Percentiles rank a stretch among this genome's conserved stretches.
Evolutionary conservation across 2,329 filamentous ascomycete species (phyloP).

Genomic region (Epichloe sibirici): DNA sequence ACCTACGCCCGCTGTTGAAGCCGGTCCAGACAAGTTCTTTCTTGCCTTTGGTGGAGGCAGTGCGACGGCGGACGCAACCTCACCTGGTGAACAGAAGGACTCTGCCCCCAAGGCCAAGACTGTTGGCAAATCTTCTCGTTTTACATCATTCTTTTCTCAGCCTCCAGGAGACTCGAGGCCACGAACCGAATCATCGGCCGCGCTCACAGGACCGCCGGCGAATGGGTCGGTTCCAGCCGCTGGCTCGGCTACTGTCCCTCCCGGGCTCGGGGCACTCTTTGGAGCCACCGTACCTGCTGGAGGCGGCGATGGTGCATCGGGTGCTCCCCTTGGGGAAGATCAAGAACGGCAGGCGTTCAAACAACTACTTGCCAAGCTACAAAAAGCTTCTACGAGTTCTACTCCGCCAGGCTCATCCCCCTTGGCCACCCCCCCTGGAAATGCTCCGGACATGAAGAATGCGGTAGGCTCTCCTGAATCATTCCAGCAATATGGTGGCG

Average conservation of each 20-base stretch:
- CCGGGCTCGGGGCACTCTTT: conserved; percentile 4
- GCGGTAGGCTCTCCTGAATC: conserved; percentile 35
- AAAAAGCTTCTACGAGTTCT: conserved; percentile 39
- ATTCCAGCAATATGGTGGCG: conserved; percentile 34
- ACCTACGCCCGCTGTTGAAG: conserved; percentile 51
- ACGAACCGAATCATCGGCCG: conserved; percentile 36
- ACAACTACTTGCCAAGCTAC: conserved; percentile 69
- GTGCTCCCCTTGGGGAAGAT: conserved; percentile 45
- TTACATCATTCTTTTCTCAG: conserved; percentile 63
- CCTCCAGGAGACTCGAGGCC: conserved; percentile 38
- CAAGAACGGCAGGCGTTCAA: conserved; percentile 83
- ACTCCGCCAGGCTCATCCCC: conserved; percentile 33
- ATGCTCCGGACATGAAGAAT: conserved; percentile 18
- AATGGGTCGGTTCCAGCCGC: conserved; percentile 5
- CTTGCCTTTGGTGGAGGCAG: conserved; percentile 36
- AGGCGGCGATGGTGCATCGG: neutral
- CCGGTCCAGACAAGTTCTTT: conserved; percentile 69
- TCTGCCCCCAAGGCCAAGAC: conserved; percentile 39
- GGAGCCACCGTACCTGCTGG: neutral
- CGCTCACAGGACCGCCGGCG: conserved; percentile 22
- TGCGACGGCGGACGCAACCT: conserved; percentile 34
- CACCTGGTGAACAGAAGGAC: conserved; percentile 35
- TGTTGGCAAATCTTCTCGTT: conserved; percentile 61
- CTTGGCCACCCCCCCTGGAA: conserved; percentile 30
- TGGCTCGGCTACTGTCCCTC: conserved; percentile 4